Evolutionary conservation across 2,329 filamentous ascomycete species (phyloP), one percentile per base, ranked within the genome.

Genomic region (Colletotrichum falcatum): DNA sequence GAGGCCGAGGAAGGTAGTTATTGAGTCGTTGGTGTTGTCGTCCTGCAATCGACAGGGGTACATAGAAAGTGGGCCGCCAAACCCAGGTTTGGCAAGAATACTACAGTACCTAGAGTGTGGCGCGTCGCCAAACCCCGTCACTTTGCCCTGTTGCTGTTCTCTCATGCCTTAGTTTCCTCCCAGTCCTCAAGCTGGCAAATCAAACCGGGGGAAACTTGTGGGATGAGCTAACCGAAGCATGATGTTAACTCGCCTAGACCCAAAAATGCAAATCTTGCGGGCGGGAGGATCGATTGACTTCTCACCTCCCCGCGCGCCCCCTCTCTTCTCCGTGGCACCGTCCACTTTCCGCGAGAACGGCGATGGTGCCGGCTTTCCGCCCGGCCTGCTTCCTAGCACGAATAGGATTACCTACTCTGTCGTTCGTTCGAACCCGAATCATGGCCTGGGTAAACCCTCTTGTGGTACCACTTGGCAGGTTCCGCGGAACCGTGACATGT

Each of bases 231-330:
- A 49, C 33, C 46, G 42, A 49, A 49, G 30, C 14, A 7, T 9
- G 35, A 49, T 37, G 59, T 69, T 65, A 35, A 46, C 66, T 46
- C 53, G 39, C 23, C 6, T 1, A 46, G 12, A 46, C 26, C 28
- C 5, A 4, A 20, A 28, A 16, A 16, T 26, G 11, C 11, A 46
- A 48, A 7, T 28, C 3, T 16, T 33, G 28, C 16, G 26, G 2
- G 5, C 63, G 63, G 67, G 56, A 70, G 67, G 67, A 66, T 70
- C 67, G 46, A 8, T 70, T 66, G 44, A 44, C 56, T 62, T 12
- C 4, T n/a, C n/a, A n/a, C n/a, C 44, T 7, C 37, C 37, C 12
- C 37, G 30, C n/a, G n/a, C n/a, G 37, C 18, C 42, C 8, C 44
- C 44, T 16, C 2, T 11, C 20, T 18, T n/a, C 33, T 23, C n/a